phyloP scores from a whole-genome alignment of 2,329 filamentous ascomycete species.

The Botrytis elliptica region DNA sequence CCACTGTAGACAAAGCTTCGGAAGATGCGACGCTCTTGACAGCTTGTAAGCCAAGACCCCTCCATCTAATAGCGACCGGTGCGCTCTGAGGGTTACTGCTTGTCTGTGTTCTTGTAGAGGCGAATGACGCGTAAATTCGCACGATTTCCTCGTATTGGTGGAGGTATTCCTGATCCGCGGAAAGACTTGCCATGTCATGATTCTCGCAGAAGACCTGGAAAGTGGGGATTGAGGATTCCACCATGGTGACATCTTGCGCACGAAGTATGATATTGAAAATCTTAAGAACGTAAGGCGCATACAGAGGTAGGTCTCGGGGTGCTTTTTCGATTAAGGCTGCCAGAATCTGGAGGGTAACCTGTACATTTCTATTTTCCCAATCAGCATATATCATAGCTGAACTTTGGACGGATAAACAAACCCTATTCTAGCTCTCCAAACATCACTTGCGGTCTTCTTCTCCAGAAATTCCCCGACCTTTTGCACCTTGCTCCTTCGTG shows the following conservation, averaged over 20 bases:
- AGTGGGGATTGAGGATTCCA: slow-evolving; percentile 82
- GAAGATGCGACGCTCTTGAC: slow-evolving; percentile 79
- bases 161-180: slow-evolving; percentile 81
- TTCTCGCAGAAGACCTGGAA: slow-evolving; percentile 87
- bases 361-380: slow-evolving; percentile 68
- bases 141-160: slow-evolving; percentile 81
- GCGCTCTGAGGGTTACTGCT: slow-evolving; percentile 59
- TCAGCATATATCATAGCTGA: slow-evolving; percentile 25
- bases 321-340: slow-evolving; percentile 90
- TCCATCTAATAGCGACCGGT: slow-evolving; percentile 76
- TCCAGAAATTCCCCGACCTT: slow-evolving; percentile 95
- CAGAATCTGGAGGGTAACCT: slow-evolving; percentile 91
- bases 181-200: slow-evolving; percentile 81
- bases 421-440: slow-evolving; percentile 86
- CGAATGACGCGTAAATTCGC: slow-evolving; percentile 74
- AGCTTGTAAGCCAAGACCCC: slow-evolving; percentile 70
- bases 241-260: slow-evolving; percentile 86
- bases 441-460: slow-evolving; percentile 88
- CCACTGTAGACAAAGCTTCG: slow-evolving; percentile 73
- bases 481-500: slow-evolving; percentile 89
- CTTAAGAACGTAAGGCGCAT: slow-evolving; percentile 79
- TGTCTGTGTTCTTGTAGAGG: slow-evolving; percentile 58
- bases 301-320: slow-evolving; percentile 84
- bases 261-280: slow-evolving; percentile 80
- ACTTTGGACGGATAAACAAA: slow-evolving; percentile 46